A percentile compares a stretch with the other conserved stretches of the same genome.
Conservation (phyloP, 176 grass and related monocot genomes). For the Cocos nucifera region DNA sequence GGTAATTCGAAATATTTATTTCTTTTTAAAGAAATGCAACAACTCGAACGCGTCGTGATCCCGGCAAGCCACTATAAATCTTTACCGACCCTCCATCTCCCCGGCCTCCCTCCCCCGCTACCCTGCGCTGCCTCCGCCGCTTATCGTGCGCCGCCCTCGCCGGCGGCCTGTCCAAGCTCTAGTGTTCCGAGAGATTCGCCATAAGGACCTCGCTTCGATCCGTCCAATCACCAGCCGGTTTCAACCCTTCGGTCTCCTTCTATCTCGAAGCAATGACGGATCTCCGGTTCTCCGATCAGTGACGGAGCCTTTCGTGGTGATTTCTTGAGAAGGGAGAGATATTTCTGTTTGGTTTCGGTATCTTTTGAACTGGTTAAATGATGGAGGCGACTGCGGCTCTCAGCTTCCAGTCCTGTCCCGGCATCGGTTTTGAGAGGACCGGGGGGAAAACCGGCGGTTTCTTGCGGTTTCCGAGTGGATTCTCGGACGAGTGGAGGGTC, state of each 20-base stretch:
- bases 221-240: no score
- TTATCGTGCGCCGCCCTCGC: conserved; percentile 8
- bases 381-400: conserved; percentile 24
- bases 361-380: background rate
- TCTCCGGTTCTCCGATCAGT: no score
- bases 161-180: no score
- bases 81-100: background rate
- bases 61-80: conserved; percentile 4
- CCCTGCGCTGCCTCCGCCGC: background rate
- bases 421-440: conserved; percentile 19
- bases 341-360: no score
- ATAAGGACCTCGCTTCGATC: no score
- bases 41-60: conserved; percentile 12
- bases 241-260: no score
- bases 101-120: background rate
- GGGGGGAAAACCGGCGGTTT: conserved; percentile 5
- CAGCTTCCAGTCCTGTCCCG: conserved; percentile 17
- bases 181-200: no score
- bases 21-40: conserved; percentile 21
- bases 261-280: no score
- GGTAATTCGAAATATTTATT: background rate
- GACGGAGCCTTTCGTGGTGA: no score
- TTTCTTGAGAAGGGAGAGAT: no score
- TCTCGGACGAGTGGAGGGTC: conserved; percentile 14
- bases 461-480: conserved; percentile 12